Evolutionary conservation across 148 eudicot species (phyloP), one percentile per base, ranked within the genome.

Genomic region (Vaccinium darrowii): DNA sequence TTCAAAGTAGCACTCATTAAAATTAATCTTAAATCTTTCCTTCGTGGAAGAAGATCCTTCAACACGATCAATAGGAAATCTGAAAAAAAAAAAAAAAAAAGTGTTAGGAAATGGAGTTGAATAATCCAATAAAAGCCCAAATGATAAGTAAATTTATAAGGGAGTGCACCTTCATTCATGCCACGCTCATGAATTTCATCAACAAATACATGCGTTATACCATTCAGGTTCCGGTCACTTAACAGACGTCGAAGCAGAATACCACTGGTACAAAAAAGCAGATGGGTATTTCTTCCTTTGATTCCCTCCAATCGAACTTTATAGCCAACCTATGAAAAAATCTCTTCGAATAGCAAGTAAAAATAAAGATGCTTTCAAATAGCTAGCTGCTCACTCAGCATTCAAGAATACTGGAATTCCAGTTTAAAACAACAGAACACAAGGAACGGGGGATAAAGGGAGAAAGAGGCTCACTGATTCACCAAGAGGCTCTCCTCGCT

Each of bases 141-240:
- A 71, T 16, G 62, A 25, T 75, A 77, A 84, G 43, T n/a, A 50
- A 84, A 47, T 73, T 79, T 15, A 85, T 67, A 51, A 75, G 23
- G 39, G 83, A 60, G 23, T 74, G 80, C 86, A 97, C 99, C 99
- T 95, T 97, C 99, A 83, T 97, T 97, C 99, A 97, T 97, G 89
- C 99, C 99, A 76, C 99, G 93, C 92, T 97, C 99, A 84, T 97
- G 99, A 89, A 97, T 97, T 89, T 97, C 99, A 91, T 97, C 99
- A 78, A 97, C 98, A 89, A 95, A 95, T 52, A 97, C 98, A 89
- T 97, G 99, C 39, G 99, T 95, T 76, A 97, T 89, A 85, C 99
- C 99, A 86, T 91, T 84, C 90, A 97, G 89, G 86, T 95, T 97
- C 85, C 91, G 93, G 84, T 97, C 99, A 88, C 98, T 97, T 87